A percentile compares a stretch with the other conserved stretches of the same genome.
These are phyloP conservation scores for Leccinum aurantiacum DNA, from an alignment of 768 basidiomycete species.

Conservation along the genomic window DNA sequence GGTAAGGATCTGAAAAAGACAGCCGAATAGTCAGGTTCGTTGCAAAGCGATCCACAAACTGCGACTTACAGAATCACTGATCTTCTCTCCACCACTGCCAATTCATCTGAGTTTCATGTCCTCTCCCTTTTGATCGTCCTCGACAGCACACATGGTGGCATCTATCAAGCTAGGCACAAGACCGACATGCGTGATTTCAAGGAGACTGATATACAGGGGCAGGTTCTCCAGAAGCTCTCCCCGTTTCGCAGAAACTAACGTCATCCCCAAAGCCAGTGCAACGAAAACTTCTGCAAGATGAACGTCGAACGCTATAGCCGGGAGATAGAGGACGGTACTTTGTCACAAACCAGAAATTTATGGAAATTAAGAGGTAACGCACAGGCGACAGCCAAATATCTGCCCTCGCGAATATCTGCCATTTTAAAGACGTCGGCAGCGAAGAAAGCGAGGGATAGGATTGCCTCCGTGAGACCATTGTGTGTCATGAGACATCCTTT, in stretches of 20 bases:
- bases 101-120: slow-evolving; percentile 42
- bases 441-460: slow-evolving; percentile 30
- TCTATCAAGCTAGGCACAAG: slow-evolving; percentile 57
- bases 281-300: slow-evolving; percentile 47
- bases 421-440: slow-evolving; percentile 20
- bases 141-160: slow-evolving; percentile 39
- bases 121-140: slow-evolving; percentile 31
- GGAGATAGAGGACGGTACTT: neutral
- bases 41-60: neutral
- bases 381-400: slow-evolving; percentile 47
- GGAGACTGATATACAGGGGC: slow-evolving; percentile 39
- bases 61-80: slow-evolving; percentile 46
- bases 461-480: slow-evolving; percentile 33
- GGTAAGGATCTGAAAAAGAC: slow-evolving; percentile 35
- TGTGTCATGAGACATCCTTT: slow-evolving; percentile 49
- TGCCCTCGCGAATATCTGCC: slow-evolving; percentile 28
- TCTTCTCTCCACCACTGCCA: slow-evolving; percentile 53
- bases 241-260: slow-evolving; percentile 44
- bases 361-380: slow-evolving; percentile 12
- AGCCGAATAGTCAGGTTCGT: neutral
- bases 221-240: slow-evolving; percentile 41
- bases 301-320: slow-evolving; percentile 54
- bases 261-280: slow-evolving; percentile 44
- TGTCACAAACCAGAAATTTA: neutral
- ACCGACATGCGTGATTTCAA: slow-evolving; percentile 49